Conservation (phyloP, 306 rosid species). For the Prinsepia uniflora region DNA sequence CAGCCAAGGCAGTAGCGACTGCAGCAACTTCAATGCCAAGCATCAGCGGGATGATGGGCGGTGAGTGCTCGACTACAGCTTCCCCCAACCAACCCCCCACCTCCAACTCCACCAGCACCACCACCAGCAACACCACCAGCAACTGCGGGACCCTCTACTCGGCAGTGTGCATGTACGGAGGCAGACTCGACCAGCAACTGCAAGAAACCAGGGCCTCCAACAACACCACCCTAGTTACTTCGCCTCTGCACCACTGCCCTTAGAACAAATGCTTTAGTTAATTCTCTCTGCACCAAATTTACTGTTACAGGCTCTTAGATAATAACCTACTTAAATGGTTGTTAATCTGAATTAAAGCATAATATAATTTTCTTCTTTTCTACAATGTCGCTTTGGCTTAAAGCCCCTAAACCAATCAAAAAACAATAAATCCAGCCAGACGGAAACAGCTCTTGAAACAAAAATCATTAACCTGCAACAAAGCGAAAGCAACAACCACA, state of each 20-base stretch:
- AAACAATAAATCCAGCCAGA: too few relatives aligned
- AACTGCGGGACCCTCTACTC: background rate
- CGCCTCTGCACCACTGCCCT: conserved; percentile 16
- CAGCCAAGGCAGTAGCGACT: background rate
- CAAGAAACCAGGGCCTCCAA: conserved; percentile 33
- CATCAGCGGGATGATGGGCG: conserved; percentile 22
- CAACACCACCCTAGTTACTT: conserved; percentile 25
- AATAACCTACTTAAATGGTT: too few relatives aligned
- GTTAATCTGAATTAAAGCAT: background rate
- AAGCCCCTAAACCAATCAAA: background rate
- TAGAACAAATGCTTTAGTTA: background rate
- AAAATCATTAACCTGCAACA: background rate
- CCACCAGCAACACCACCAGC: background rate
- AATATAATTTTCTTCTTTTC: background rate
- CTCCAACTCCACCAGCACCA: background rate
- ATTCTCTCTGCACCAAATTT: background rate
- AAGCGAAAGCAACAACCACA: background rate
- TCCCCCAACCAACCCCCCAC: conserved; percentile 18
- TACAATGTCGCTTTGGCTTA: too few relatives aligned
- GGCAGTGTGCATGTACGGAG: conserved; percentile 9
- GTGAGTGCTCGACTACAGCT: conserved; percentile 37
- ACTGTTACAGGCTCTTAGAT: too few relatives aligned
- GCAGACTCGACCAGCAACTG: background rate
- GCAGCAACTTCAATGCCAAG: conserved; percentile 25
- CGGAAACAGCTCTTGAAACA: too few relatives aligned